A percentile compares a stretch with the other conserved stretches of the same genome.
These are phyloP conservation scores for Aspergillus coremiiformis DNA, from an alignment of 495 filamentous ascomycete species.

Conservation along the genomic window DNA sequence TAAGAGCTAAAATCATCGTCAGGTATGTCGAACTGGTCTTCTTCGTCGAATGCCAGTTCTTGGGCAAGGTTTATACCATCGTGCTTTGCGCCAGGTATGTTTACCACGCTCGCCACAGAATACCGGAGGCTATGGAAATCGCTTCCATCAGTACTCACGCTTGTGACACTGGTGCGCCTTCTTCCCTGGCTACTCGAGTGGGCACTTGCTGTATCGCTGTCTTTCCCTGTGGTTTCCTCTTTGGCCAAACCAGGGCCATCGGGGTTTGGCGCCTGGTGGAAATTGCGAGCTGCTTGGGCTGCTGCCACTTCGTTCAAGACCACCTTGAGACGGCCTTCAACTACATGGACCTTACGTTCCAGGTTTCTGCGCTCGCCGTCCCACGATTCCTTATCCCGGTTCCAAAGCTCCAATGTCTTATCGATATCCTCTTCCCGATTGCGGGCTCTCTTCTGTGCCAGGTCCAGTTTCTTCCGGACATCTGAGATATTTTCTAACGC, in stretches of 20 bases:
- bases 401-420: slow-evolving; percentile 67
- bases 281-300: slow-evolving; percentile 50
- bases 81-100: slow-evolving; percentile 47
- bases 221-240: slow-evolving; percentile 32
- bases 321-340: slow-evolving; percentile 75
- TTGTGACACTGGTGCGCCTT: slow-evolving; percentile 49
- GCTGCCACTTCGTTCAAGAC: slow-evolving; percentile 79
- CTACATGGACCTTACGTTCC: slow-evolving; percentile 78
- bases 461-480: slow-evolving; percentile 70
- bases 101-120: slow-evolving; percentile 52
- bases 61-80: slow-evolving; percentile 77
- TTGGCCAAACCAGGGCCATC: slow-evolving; percentile 19
- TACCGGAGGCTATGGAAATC: slow-evolving; percentile 48
- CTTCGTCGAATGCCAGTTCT: slow-evolving; percentile 79
- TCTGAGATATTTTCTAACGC: slow-evolving; percentile 68
- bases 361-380: slow-evolving; percentile 70
- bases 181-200: slow-evolving; percentile 62
- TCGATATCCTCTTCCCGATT: slow-evolving; percentile 77
- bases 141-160: slow-evolving; percentile 55
- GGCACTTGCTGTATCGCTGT: slow-evolving; percentile 70
- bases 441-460: slow-evolving; percentile 66
- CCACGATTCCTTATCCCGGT: slow-evolving; percentile 74
- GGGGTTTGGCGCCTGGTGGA: slow-evolving; percentile 19
- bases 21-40: slow-evolving; percentile 50
- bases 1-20: slow-evolving; percentile 26